Conservation (phyloP, 106 monocot genomes). For the Xerophyta viscosa region DNA sequence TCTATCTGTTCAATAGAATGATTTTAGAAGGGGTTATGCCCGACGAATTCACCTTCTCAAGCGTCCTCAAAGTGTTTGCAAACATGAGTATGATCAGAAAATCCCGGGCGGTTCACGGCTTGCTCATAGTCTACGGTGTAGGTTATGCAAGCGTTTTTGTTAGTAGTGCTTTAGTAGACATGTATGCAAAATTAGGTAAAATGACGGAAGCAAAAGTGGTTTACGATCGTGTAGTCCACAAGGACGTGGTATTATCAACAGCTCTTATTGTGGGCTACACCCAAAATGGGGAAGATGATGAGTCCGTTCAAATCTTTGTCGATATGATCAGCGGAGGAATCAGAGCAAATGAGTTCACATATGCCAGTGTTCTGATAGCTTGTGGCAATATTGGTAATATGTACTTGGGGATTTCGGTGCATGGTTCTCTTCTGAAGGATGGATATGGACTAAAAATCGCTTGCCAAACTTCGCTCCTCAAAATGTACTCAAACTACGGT, state of each 20-base stretch:
- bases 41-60: slow-evolving; percentile 66
- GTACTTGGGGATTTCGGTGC: slow-evolving; percentile 31
- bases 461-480: slow-evolving; percentile 56
- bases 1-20: slow-evolving; percentile 41
- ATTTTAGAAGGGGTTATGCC: slow-evolving; percentile 14
- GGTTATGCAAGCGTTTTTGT: slow-evolving; percentile 25
- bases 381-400: slow-evolving; percentile 32
- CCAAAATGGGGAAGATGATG: slow-evolving; percentile 36
- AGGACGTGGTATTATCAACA: slow-evolving; percentile 62
- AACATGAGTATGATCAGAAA: slow-evolving; percentile 19
- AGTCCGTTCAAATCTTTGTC: slow-evolving; percentile 26
- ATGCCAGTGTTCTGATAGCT: slow-evolving; percentile 61
- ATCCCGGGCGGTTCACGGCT: slow-evolving; percentile 33
- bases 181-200: slow-evolving; percentile 51
- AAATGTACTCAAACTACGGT: slow-evolving; percentile 57
- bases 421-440: slow-evolving; percentile 29
- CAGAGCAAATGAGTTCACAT: slow-evolving; percentile 51
- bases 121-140: slow-evolving; percentile 30
- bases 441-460: slow-evolving; percentile 20
- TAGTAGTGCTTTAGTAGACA: slow-evolving; percentile 45
- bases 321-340: slow-evolving; percentile 29
- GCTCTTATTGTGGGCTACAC: slow-evolving; percentile 52
- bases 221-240: slow-evolving; percentile 19
- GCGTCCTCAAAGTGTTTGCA: slow-evolving; percentile 38
- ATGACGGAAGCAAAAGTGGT: slow-evolving; percentile 23